These are phyloP conservation scores for Xenoacremonium recifei DNA, from an alignment of 2,329 filamentous ascomycete genomes.

Conservation along the genomic window DNA sequence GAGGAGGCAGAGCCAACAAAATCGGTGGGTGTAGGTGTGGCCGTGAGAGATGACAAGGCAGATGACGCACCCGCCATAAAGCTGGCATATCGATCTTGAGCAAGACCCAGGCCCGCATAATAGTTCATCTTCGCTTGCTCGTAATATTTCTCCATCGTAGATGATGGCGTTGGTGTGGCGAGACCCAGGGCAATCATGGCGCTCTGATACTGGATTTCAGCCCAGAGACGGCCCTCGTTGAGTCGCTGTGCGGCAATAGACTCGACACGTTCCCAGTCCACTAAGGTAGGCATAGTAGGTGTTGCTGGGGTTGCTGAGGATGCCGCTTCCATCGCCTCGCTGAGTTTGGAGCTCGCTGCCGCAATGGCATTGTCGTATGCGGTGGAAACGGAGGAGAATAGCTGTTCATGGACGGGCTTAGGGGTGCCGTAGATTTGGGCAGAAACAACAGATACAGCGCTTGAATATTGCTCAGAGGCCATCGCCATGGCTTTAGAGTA, in stretches of 20 bases:
- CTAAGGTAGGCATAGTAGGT: conserved; percentile 37
- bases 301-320: conserved; percentile 48
- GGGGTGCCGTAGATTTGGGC: conserved; percentile 66
- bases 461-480: conserved; percentile 67
- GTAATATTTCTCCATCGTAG: conserved; percentile 55
- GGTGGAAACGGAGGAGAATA: conserved; percentile 65
- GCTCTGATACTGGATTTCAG: conserved; percentile 68
- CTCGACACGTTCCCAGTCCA: conserved; percentile 50
- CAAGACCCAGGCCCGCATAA: conserved; percentile 74
- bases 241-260: conserved; percentile 70
- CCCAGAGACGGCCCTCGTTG: conserved; percentile 67
- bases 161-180: conserved; percentile 51
- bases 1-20: conserved; percentile 47
- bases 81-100: conserved; percentile 75
- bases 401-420: conserved; percentile 66
- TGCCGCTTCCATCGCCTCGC: conserved; percentile 53
- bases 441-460: conserved; percentile 66
- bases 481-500: conserved; percentile 65
- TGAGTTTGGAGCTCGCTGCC: conserved; percentile 58
- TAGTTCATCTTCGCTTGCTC: conserved; percentile 66
- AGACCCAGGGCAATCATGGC: conserved; percentile 64
- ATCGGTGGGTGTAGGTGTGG: conserved; percentile 60
- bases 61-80: conserved; percentile 72
- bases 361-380: conserved; percentile 66
- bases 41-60: conserved; percentile 59